Base-by-base conservation (phyloP, 1,284 basidiomycete species). In the Malassezia globosa region DNA sequence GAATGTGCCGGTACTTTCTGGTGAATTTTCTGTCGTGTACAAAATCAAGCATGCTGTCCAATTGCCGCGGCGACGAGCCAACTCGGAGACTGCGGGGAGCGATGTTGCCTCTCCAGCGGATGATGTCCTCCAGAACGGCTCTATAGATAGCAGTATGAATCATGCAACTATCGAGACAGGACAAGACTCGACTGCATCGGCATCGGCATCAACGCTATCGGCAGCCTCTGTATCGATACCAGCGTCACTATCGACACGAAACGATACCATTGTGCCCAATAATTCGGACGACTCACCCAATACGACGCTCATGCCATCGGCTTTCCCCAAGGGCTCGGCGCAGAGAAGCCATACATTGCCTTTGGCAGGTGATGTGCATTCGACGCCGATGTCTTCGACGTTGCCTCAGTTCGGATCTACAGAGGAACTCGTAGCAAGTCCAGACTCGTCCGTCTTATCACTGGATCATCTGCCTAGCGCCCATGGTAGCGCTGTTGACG, bases 1-100 rank as follows among this genome's bases (percentile, higher is more conserved):
- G 35, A 83, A 81, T 61, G 81, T 87, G 0, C 84, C 85, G 0
- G 78, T 85, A 53, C 79, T 86, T 40, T 73, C 74, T 33, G 85
- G 85, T 54, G 77, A 84, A 61, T 87, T 87, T 63, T 79, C 76
- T 13, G 78, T 82, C 31, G 76, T 78, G 40, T 87, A 84, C 84
- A 82, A 80, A 67, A 78, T 86, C 73, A 82, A 81, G 19, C 44
- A 52, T 24, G 27, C 50, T 27, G 42, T 45, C 3, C 35, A n/a
- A 10, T 10, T n/a, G 10, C 16, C 13, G 35, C 35, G 35, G 8
- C 35, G 35, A 3, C n/a, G n/a, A 19, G 11, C 29, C 11, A 11
- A 5, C 11, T 11, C 11, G 29, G 29, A 31, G 11, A 16, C 11
- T 16, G 29, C 29, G 11, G n/a, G n/a, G n/a, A n/a, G n/a, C n/a